Percentiles rank a stretch among this genome's conserved stretches.
These are phyloP conservation scores for Colletotrichum orbiculare DNA, from an alignment of 2,329 filamentous ascomycete species.

Conservation along the genomic window DNA sequence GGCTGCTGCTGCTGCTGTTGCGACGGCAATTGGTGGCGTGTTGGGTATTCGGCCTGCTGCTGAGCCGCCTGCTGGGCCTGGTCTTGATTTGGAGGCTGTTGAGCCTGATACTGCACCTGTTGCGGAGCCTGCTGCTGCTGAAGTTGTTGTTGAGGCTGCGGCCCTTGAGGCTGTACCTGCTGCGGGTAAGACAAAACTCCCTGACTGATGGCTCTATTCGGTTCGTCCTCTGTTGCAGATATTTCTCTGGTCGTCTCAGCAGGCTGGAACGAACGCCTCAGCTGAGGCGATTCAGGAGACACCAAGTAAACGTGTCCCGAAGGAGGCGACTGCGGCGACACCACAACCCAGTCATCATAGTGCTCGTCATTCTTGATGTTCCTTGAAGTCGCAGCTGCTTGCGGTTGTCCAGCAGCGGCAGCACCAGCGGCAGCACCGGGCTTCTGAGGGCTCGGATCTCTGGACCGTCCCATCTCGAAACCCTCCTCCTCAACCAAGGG, in stretches of 20 bases:
- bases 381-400: neutral
- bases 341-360: slow-evolving; percentile 48
- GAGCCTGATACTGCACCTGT: neutral
- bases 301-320: slow-evolving; percentile 40
- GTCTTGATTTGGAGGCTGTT: slow-evolving; percentile 1
- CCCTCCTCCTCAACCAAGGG: slow-evolving; percentile 51
- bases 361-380: slow-evolving; percentile 37
- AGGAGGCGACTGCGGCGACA: slow-evolving; percentile 42
- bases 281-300: slow-evolving; percentile 35
- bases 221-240: neutral
- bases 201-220: neutral
- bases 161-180: neutral
- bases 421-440: slow-evolving; percentile 3
- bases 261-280: slow-evolving; percentile 13
- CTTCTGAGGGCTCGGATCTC: slow-evolving; percentile 27
- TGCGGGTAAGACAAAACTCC: neutral
- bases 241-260: slow-evolving; percentile 14
- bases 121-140: neutral
- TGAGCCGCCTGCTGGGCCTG: slow-evolving; percentile 32
- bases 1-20: slow-evolving; percentile 27
- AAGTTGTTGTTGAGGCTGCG: no score
- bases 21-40: slow-evolving; percentile 26
- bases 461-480: slow-evolving; percentile 43
- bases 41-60: slow-evolving; percentile 37
- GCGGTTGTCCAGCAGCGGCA: slow-evolving; percentile 6